These are phyloP conservation scores for Phytophthora megakarya DNA, from an alignment of 352 stramenopile species.

Conservation along the genomic window DNA sequence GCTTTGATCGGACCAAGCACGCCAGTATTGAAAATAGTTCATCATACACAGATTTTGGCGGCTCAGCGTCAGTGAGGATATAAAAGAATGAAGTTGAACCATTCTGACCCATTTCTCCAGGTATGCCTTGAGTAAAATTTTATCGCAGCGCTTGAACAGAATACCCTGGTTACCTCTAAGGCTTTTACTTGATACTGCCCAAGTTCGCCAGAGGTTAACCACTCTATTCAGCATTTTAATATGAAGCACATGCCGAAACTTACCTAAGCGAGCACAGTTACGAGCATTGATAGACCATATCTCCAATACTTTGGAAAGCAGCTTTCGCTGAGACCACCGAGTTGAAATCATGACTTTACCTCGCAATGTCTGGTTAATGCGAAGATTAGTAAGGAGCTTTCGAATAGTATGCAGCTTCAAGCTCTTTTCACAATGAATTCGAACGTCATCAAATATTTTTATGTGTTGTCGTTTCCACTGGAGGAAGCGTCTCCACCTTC, in stretches of 20 bases:
- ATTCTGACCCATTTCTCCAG: constrained; percentile 23
- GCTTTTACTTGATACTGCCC: neutral
- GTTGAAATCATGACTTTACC: constrained; percentile 3
- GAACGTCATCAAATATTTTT: constrained; percentile 3
- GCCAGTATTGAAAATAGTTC: constrained; percentile 24
- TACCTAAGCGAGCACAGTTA: neutral
- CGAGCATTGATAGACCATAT: constrained; percentile 6
- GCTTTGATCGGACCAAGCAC: constrained; percentile 7
- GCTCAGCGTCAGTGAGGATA: constrained; percentile 5
- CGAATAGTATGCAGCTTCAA: constrained; percentile 12
- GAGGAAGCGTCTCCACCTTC: constrained; percentile 17
- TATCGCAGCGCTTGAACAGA: constrained; percentile 16
- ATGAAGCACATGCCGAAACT: constrained; percentile 4
- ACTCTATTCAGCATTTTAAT: constrained; percentile 1
- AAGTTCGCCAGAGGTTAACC: constrained; percentile 8
- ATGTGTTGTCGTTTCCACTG: constrained; percentile 13
- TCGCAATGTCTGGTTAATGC: constrained; percentile 1
- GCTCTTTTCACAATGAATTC: constrained; percentile 8
- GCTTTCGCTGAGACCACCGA: constrained; percentile 23
- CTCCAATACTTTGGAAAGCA: constrained; percentile 2
- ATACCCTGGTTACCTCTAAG: constrained; percentile 4
- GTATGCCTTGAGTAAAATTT: neutral
- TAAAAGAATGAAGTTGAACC: constrained; percentile 8
- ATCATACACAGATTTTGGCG: constrained; percentile 8
- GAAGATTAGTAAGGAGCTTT: constrained; percentile 2